Conservation (phyloP, 257 asterid genomes). For the Salvia rosmarinus region DNA sequence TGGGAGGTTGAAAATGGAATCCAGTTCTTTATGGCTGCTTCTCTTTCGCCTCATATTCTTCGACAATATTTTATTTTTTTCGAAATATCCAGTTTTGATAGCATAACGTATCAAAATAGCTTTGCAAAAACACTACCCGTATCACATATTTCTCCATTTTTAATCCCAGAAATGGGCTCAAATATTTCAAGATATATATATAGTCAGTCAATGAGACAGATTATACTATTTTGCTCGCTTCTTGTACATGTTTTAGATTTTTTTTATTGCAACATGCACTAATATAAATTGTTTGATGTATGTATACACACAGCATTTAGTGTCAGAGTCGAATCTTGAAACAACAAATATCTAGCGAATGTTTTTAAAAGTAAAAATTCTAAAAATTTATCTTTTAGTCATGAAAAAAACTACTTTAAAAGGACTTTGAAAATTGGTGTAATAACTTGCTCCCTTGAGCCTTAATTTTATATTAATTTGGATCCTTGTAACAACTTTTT, state of each 20-base stretch:
- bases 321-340: conserved; percentile 5
- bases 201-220: neutral
- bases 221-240: neutral
- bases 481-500: no score
- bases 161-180: neutral
- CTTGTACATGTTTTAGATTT: neutral
- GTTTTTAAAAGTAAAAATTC: no score
- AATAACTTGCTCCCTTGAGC: no score
- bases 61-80: conserved; percentile 1
- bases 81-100: conserved; percentile 15
- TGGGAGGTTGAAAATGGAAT: conserved; percentile 56
- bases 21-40: conserved; percentile 48
- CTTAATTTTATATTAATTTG: no score
- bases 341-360: no score
- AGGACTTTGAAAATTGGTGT: no score
- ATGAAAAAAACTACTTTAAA: no score
- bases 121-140: conserved; percentile 16
- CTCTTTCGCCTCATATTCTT: conserved; percentile 6
- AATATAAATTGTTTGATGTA: neutral
- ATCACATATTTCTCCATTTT: conserved; percentile 33
- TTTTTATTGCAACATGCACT: neutral
- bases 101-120: conserved; percentile 28
- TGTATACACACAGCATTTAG: neutral
- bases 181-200: neutral
- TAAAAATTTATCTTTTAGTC: no score